These are phyloP conservation scores for Conringia planisiliqua DNA, from an alignment of 345 rosid species.

Conservation along the genomic window DNA sequence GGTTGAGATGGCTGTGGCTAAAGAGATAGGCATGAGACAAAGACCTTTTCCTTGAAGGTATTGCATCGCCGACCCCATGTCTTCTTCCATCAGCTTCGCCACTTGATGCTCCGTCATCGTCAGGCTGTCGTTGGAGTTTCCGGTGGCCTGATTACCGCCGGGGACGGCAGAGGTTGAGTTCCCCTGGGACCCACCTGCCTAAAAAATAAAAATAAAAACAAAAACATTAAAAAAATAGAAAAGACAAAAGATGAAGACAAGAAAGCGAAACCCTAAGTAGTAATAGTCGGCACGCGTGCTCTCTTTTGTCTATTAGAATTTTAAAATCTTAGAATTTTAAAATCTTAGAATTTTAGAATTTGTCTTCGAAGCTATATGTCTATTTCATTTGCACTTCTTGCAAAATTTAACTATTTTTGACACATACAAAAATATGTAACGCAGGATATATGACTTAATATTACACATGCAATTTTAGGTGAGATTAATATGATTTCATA, in stretches of 20 bases:
- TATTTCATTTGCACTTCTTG: not conserved
- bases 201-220: not conserved
- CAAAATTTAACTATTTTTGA: not conserved
- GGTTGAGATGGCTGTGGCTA: constrained; percentile 88
- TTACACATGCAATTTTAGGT: not conserved
- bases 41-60: constrained; percentile 96
- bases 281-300: constrained; percentile 71
- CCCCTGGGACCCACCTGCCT: constrained; percentile 37
- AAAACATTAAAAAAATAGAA: not conserved
- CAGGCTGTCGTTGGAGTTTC: not conserved
- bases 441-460: not conserved
- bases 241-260: not conserved
- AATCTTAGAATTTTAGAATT: constrained; percentile 37
- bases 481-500: not conserved
- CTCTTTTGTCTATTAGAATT: constrained; percentile 20
- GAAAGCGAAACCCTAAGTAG: constrained; percentile 26
- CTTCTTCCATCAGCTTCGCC: constrained; percentile 90
- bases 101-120: constrained; percentile 82
- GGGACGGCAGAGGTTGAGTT: constrained; percentile 10
- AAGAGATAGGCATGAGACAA: constrained; percentile 94
- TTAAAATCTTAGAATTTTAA: constrained; percentile 25
- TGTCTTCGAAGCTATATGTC: constrained; percentile 17
- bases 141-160: constrained; percentile 32
- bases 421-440: not conserved
- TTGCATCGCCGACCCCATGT: constrained; percentile 99